Percentiles rank a stretch among this genome's conserved stretches.
Evolutionary conservation across 225 moss, liverwort and hornwort species (phyloP).

Genomic region (Pseudoscleropodium purum): DNA sequence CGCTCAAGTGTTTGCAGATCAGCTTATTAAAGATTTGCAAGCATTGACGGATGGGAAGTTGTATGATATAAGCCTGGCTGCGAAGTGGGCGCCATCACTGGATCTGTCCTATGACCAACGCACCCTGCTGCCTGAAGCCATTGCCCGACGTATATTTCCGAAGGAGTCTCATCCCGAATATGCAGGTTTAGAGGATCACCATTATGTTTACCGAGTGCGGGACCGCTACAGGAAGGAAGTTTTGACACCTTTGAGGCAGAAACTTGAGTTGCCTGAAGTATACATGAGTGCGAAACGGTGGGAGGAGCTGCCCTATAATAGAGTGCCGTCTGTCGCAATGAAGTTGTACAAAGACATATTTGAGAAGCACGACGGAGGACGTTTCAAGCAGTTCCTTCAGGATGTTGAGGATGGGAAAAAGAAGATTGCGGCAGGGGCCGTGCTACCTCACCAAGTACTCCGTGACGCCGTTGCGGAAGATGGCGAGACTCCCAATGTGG

Average conservation of each 20-base stretch:
- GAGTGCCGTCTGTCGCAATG: conserved; percentile 85
- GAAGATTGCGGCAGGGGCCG: conserved; percentile 72
- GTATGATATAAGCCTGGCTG: conserved; percentile 57
- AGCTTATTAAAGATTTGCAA: conserved; percentile 43
- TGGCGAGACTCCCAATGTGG: conserved; percentile 27
- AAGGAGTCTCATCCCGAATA: conserved; percentile 51
- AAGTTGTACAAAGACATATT: conserved; percentile 53
- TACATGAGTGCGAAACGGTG: conserved; percentile 77
- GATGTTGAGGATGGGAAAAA: conserved; percentile 55
- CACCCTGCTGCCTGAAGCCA: conserved; percentile 58
- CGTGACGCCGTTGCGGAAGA: conserved; percentile 10
- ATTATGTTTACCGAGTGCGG: conserved; percentile 48
- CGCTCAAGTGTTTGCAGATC: conserved; percentile 58
- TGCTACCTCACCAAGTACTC: conserved; percentile 70
- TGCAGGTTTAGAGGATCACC: conserved; percentile 25
- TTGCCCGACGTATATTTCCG: conserved; percentile 60
- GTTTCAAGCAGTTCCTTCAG: conserved; percentile 52
- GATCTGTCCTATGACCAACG: conserved; percentile 59
- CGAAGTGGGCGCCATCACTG: conserved; percentile 79
- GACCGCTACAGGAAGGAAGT: conserved; percentile 70
- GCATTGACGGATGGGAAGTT: conserved; percentile 38
- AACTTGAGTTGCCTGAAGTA: conserved; percentile 70
- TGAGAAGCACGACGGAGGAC: conserved; percentile 45
- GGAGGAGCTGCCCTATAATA: conserved; percentile 60
- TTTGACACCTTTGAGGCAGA: conserved; percentile 51